phyloP scores from a whole-genome alignment of 2,329 filamentous ascomycete species.

The Neofusicoccum parvum region DNA sequence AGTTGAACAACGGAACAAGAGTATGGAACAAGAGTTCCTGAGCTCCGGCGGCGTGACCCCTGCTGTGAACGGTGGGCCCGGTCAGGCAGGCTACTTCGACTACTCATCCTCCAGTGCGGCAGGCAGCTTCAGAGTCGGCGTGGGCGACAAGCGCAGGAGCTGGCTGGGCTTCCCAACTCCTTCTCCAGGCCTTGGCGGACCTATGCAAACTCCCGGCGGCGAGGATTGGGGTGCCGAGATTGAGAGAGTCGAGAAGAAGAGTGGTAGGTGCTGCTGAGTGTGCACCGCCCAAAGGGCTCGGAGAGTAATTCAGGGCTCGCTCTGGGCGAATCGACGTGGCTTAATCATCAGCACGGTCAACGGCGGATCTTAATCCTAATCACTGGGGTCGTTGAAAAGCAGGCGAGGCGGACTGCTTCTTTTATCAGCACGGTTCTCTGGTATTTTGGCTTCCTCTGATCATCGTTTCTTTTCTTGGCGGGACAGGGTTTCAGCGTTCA shows the following conservation, averaged over 20 bases:
- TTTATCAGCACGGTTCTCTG: background rate
- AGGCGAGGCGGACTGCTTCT: background rate
- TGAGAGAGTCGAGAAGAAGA: slow-evolving; percentile 35
- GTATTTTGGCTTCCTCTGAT: background rate
- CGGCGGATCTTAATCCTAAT: background rate
- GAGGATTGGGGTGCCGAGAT: slow-evolving; percentile 40
- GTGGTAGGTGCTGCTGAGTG: slow-evolving; percentile 37
- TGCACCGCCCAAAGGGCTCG: background rate
- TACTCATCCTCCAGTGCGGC: slow-evolving; percentile 48
- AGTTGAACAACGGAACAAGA: slow-evolving; percentile 69
- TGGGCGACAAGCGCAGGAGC: slow-evolving; percentile 65
- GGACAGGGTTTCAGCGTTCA: slow-evolving; percentile 9
- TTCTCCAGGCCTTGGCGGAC: slow-evolving; percentile 28
- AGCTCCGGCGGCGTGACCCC: slow-evolving; percentile 48
- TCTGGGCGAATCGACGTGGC: background rate
- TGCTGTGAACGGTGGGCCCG: slow-evolving; percentile 38
- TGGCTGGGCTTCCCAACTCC: slow-evolving; percentile 65
- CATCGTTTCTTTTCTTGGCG: slow-evolving; percentile 12
- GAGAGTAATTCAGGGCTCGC: background rate
- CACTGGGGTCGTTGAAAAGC: background rate
- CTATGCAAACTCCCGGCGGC: slow-evolving; percentile 32
- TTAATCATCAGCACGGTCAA: background rate
- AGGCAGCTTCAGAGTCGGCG: slow-evolving; percentile 62
- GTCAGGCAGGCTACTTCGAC: slow-evolving; percentile 52
- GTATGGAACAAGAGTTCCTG: slow-evolving; percentile 54